These are phyloP conservation scores for Fonsecaea multimorphosa DNA, from an alignment of 2,329 filamentous ascomycete species.

Conservation along the genomic window DNA sequence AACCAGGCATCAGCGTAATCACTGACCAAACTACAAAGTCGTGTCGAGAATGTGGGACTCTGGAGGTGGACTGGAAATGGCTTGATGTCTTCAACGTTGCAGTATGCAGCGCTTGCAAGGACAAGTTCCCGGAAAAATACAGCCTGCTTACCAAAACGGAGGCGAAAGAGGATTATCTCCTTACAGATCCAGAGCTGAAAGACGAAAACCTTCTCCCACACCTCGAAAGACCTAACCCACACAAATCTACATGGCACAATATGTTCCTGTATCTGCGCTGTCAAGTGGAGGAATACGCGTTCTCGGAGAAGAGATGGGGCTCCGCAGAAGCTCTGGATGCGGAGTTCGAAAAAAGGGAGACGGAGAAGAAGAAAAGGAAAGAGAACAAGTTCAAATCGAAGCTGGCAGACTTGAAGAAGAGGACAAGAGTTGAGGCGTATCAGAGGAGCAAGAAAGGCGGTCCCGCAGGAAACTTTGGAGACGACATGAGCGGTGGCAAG, in stretches of 20 bases:
- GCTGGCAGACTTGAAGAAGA: conserved; percentile 86
- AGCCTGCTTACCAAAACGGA: conserved; percentile 96
- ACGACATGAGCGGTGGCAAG: conserved; percentile 70
- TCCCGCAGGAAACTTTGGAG: conserved; percentile 70
- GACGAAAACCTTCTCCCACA: conserved; percentile 87
- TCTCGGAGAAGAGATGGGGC: conserved; percentile 85
- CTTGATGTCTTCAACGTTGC: conserved; percentile 78
- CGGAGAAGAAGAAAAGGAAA: conserved; percentile 81
- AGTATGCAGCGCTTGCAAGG: conserved; percentile 85
- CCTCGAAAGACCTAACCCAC: conserved; percentile 87
- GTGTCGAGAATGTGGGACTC: conserved; percentile 79
- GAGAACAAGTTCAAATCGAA: conserved; percentile 92
- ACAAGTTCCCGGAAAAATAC: conserved; percentile 89
- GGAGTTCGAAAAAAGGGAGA: conserved; percentile 81
- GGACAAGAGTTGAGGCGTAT: conserved; percentile 89
- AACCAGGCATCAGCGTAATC: conserved; percentile 82
- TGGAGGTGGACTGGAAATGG: conserved; percentile 97
- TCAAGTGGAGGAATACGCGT: conserved; percentile 93
- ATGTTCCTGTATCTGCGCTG: conserved; percentile 97
- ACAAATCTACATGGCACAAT: conserved; percentile 95
- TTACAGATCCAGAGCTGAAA: conserved; percentile 92
- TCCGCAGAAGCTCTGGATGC: conserved; percentile 82
- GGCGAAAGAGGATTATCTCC: conserved; percentile 89
- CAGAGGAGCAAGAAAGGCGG: conserved; percentile 67
- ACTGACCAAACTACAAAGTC: conserved; percentile 69